These are phyloP conservation scores for Clavariopsis aquatica DNA, from an alignment of 495 filamentous ascomycete species.

Conservation along the genomic window DNA sequence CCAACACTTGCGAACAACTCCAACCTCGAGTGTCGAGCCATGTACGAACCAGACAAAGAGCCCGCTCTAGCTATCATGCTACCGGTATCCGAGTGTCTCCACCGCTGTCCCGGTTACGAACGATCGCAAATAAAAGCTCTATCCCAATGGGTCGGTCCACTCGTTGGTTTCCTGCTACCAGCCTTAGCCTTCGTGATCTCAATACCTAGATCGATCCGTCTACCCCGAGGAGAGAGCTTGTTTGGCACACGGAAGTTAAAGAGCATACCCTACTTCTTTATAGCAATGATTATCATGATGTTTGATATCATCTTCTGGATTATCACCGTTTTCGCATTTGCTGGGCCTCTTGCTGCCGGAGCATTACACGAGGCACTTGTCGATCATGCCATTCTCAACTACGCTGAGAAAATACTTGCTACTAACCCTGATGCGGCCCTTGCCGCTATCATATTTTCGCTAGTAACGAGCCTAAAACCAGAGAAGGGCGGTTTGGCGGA, in stretches of 20 bases:
- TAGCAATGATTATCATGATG: constrained; percentile 3
- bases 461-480: not conserved
- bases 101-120: not conserved
- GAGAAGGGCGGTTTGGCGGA: not conserved
- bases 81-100: constrained; percentile 4
- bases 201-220: not conserved
- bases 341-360: constrained; percentile 12
- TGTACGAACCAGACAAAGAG: not conserved
- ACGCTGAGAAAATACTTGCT: not conserved
- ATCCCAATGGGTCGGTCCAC: constrained; percentile 11
- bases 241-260: not conserved
- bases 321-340: constrained; percentile 14
- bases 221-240: constrained; percentile 3
- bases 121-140: not conserved
- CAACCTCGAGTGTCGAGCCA: not conserved
- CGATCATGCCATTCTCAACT: constrained; percentile 8
- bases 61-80: constrained; percentile 1
- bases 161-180: constrained; percentile 12
- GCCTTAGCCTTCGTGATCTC: constrained; percentile 14
- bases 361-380: constrained; percentile 7
- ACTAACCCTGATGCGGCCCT: not conserved
- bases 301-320: constrained; percentile 17
- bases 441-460: not conserved
- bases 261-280: not conserved
- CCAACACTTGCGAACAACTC: constrained; percentile 1